Evolutionary conservation across 2,329 filamentous ascomycete species (phyloP), one percentile per base, ranked within the genome.

Genomic region (Sporothrix variecibatus): DNA sequence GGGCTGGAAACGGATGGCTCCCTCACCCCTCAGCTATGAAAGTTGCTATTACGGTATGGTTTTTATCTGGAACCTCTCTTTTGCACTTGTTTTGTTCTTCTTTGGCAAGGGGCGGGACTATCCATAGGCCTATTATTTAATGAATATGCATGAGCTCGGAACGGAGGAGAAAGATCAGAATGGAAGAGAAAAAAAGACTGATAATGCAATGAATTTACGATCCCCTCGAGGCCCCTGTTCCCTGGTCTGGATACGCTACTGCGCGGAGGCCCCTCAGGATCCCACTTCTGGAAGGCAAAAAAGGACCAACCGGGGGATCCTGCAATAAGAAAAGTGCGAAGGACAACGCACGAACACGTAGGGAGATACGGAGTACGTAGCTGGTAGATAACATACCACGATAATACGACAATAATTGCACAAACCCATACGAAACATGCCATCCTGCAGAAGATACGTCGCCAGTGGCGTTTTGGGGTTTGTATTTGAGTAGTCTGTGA

Each of bases 141-240:
- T 12, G 20, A 26, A 23, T 6, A 64, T 64, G 60, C 34, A 43
- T 43, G 34, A 40, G 34, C 20, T 64, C 60, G 26, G 20, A 43
- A 12, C 31, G 34, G 20, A 40, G 20, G 20, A 12, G 51, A 53
- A 23, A 53, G 51, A 53, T 6, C 23, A n/a, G 26, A 28, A 20
- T 7, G 15, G 17, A 51, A 17, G 46, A 51, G 15, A 51, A 15
- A 2, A n/a, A 67, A 67, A 67, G 62, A 67, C 62, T 67, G 60
- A 43, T 64, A 67, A 67, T 67, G 62, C 34, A 17, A 23, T 26
- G 62, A 67, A 67, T 46, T 67, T 67, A 67, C 62, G 62, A 67
- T 67, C 51, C 51, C 17, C 23, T 56, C 26, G n/a, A 56, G 12
- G 17, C 58, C 58, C 58, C 58, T 64, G 58, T 17, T 64, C 62